Evolutionary conservation across 306 rosid species (phyloP), one percentile per base, ranked within the genome.

Genomic region (Quercus robur): DNA sequence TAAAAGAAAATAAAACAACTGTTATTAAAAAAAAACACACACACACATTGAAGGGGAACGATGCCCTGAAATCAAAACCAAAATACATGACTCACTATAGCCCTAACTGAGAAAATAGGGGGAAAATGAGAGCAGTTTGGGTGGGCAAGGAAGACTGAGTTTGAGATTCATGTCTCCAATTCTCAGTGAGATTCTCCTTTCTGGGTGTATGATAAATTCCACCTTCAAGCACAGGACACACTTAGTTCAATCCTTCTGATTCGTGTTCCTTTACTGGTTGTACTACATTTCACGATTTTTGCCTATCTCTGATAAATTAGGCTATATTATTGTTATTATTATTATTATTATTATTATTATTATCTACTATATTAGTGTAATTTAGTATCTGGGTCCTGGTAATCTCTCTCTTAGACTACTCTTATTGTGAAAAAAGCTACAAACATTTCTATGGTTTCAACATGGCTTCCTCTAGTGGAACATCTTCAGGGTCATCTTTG

Each of bases 251-350:
- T 94, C 98, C 69, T 92, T 94, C 90, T 92, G 94, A 3, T 94
- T 94, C 21, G 89, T 92, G 15, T 94, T 92, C 84, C 97, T 94
- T 44, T 88, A 94, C 85, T 94, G 97, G 98, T 94, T 94, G 81
- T 90, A 94, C 66, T 97, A 89, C 51, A 90, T 94, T 38, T 94
- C 98, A 87, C 80, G 83, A 85, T 78, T 75, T 31, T 62, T 12
- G 8, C 67, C 11, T 54, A 9, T 3, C 4, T 55, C 30, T 64
- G 21, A 26, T 70, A 20, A 38, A 77, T 44, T 44, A 44, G 12
- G 10, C 10, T 9, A 2, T 25, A 68, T 3, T 51, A 38, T 49
- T 74, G 55, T 26, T 25, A 0, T 25, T 26, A 26, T 26, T 1
- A 25, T 1, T 26, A 26, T 26, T 26, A 25, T 19, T 85, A 83